phyloP scores from a whole-genome alignment of 2,329 filamentous ascomycete genomes.

The Bisporella sp. region DNA sequence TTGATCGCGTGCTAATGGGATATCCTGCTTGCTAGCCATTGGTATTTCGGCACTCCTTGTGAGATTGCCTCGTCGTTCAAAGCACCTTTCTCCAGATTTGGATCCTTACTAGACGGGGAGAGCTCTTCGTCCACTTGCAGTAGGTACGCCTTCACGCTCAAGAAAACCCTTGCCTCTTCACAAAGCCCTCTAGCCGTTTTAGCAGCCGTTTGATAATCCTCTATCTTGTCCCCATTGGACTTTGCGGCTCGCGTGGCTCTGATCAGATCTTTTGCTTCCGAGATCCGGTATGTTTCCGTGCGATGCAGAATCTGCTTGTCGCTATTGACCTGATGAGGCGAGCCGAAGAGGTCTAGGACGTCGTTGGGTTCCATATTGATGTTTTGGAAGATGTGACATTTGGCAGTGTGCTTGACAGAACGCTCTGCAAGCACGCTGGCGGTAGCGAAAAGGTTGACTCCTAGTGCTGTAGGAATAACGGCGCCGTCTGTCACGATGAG shows the following conservation, averaged over 20 bases:
- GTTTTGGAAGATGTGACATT: conserved; percentile 25
- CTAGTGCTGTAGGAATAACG: conserved; percentile 52
- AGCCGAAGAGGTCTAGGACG: conserved; percentile 46
- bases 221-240: conserved; percentile 39
- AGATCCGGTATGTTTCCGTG: conserved; percentile 28
- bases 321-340: conserved; percentile 31
- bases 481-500: conserved; percentile 57
- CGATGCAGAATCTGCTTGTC: conserved; percentile 6
- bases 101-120: too few species aligned
- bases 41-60: too few species aligned
- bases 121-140: too few species aligned
- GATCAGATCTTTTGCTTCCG: conserved; percentile 34
- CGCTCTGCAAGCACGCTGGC: conserved; percentile 63
- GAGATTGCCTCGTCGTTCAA: too few species aligned
- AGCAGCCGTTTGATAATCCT: conserved; percentile 47
- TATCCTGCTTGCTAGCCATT: too few species aligned
- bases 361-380: conserved; percentile 39
- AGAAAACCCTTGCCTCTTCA: conserved; percentile 48
- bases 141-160: conserved; percentile 44
- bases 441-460: conserved; percentile 62
- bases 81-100: too few species aligned
- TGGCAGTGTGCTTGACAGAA: conserved; percentile 44
- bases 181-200: conserved; percentile 45
- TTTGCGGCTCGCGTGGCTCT: conserved; percentile 22
- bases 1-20: too few species aligned